phyloP scores from a whole-genome alignment of 2,329 filamentous ascomycete species.

The Davidsoniella virescens region DNA sequence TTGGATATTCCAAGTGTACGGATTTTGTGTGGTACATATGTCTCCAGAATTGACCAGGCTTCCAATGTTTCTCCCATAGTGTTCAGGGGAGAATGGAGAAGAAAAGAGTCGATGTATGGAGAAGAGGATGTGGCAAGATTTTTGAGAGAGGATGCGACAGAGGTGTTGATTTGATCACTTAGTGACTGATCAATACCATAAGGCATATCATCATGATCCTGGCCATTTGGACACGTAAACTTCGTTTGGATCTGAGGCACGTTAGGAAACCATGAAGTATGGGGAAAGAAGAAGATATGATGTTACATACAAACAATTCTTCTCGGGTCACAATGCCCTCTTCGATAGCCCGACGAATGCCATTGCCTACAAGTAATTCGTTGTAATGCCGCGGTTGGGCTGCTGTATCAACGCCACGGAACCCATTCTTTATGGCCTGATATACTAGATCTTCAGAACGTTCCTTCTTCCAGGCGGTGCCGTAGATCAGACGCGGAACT shows the following conservation, averaged over 20 bases:
- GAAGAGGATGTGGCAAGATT: constrained; percentile 31
- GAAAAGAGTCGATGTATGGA: constrained; percentile 50
- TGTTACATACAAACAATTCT: constrained; percentile 41
- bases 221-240: constrained; percentile 49
- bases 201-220: constrained; percentile 44
- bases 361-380: constrained; percentile 53
- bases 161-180: constrained; percentile 48
- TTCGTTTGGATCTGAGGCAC: constrained; percentile 58
- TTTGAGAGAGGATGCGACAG: constrained; percentile 47
- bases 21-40: constrained; percentile 48
- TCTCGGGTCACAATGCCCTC: constrained; percentile 23
- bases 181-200: constrained; percentile 44
- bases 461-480: constrained; percentile 75
- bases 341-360: constrained; percentile 43
- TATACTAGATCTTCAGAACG: constrained; percentile 51
- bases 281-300: neutral
- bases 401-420: constrained; percentile 60
- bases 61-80: constrained; percentile 33
- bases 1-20: constrained; percentile 63
- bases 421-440: constrained; percentile 50
- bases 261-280: constrained; percentile 8
- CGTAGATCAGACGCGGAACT: constrained; percentile 47
- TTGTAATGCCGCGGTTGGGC: constrained; percentile 66
- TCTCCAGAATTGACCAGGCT: constrained; percentile 50
- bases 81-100: constrained; percentile 49